Evolutionary conservation across 768 basidiomycete genomes (phyloP).

Genomic region (Psilocybe cubensis): DNA sequence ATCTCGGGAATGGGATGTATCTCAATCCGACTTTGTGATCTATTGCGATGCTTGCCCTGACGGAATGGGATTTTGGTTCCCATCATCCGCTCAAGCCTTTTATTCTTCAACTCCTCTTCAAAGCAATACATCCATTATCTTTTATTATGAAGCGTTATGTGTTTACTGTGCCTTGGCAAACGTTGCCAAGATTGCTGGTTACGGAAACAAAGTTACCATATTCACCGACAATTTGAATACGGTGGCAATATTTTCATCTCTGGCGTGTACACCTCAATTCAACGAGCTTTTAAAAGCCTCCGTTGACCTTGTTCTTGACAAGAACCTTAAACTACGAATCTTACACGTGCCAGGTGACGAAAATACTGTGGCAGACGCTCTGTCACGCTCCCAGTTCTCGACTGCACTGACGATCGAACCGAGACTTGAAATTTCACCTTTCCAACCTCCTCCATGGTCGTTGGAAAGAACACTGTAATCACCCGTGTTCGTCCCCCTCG

Average conservation of each 20-base stretch:
- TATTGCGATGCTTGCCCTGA: constrained; percentile 30
- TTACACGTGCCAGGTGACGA: constrained; percentile 25
- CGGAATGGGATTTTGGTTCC: constrained; percentile 34
- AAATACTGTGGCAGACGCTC: constrained; percentile 34
- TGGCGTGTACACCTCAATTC: constrained; percentile 18
- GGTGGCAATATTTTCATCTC: constrained; percentile 33
- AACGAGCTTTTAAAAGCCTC: constrained; percentile 26
- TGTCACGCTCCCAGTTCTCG: constrained; percentile 23
- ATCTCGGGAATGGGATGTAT: constrained; percentile 11
- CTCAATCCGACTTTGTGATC: constrained; percentile 9
- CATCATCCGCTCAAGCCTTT: constrained; percentile 20
- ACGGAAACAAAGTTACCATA: constrained; percentile 10
- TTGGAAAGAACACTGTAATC: constrained; percentile 27
- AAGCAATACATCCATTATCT: constrained; percentile 17
- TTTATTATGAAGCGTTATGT: constrained; percentile 29
- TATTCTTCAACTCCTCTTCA: constrained; percentile 8
- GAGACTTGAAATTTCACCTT: constrained; percentile 4
- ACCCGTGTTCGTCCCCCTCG: too few species aligned
- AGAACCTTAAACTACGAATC: constrained; percentile 20
- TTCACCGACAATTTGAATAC: constrained; percentile 36
- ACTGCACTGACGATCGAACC: constrained; percentile 1
- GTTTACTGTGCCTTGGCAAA: constrained; percentile 23
- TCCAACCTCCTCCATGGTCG: constrained; percentile 13
- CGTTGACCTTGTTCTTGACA: constrained; percentile 14
- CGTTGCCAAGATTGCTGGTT: not conserved